Percentiles rank a stretch among this genome's conserved stretches.
phyloP scores from a whole-genome alignment of 805 yeast species.

The Kluyveromyces dobzhanskii region DNA sequence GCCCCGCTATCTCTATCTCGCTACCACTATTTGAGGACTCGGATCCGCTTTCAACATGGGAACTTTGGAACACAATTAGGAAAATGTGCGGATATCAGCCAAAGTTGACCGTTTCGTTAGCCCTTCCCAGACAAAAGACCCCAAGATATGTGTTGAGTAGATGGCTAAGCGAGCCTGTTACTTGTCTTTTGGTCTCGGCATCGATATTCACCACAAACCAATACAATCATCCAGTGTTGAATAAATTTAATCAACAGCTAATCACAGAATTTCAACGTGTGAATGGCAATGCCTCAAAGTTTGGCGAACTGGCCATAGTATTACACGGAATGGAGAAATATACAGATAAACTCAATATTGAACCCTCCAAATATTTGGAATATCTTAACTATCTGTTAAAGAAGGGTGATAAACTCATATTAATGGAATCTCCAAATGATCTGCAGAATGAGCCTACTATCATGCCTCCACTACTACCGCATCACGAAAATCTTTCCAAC shows the following conservation, averaged over 20 bases:
- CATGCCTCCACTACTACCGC: conserved; percentile 65
- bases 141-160: conserved; percentile 44
- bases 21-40: conserved; percentile 42
- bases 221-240: conserved; percentile 56
- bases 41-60: conserved; percentile 59
- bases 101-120: conserved; percentile 62
- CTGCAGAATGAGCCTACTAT: conserved; percentile 15
- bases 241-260: conserved; percentile 47
- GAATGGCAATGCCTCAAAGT: conserved; percentile 30
- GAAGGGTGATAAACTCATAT: conserved; percentile 23
- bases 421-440: background rate
- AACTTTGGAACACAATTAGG: conserved; percentile 62
- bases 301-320: conserved; percentile 31
- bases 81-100: conserved; percentile 44
- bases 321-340: conserved; percentile 47
- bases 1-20: conserved; percentile 39
- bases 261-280: conserved; percentile 33
- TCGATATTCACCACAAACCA: conserved; percentile 51
- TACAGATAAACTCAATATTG: conserved; percentile 27
- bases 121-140: conserved; percentile 54
- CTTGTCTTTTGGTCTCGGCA: conserved; percentile 46
- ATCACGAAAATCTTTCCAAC: conserved; percentile 46
- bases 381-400: conserved; percentile 37
- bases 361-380: conserved; percentile 33
- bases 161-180: conserved; percentile 65